Base-by-base conservation (phyloP, 1,284 basidiomycete species). In the Naganishia albida region DNA sequence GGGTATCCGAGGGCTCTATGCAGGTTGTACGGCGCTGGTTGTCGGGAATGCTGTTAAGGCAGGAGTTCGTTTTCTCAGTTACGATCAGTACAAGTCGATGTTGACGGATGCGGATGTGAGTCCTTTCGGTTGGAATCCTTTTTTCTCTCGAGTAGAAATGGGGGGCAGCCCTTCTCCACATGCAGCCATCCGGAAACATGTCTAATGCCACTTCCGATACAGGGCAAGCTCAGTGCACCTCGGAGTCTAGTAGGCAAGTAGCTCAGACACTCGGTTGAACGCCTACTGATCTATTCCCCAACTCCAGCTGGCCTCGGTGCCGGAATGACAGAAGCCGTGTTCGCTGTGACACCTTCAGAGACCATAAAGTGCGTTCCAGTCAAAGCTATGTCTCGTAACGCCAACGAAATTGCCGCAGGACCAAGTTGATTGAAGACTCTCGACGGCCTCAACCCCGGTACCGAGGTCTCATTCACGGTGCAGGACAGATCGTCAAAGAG, bases 401-500 rank as follows among this genome's bases (percentile, higher is more conserved):
- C 51, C 39, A 12, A 52, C 49, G 8, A 2, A 18, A 38, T 50
- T 39, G 66, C 8, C 30, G n/a, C 69, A 96, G 93, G 77, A 99
- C 95, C n/a, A 98, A 98, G 77, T 86, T 98, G 69, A 95, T 99
- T 69, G 93, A 95, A 75, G 95, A 98, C 72, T 87, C 91, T 4
- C 92, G 93, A 77, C 85, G 87, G 23, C 84, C 88, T 0, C 83
- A 86, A 68, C 94, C 94, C 2, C 86, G 88, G 72, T 98, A 91
- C 78, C 86, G 86, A 48, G 93, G 94, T n/a, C 82, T 97, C 30
- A 74, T 92, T 6, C 91, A 96, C 70, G 96, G 94, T 23, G 91
- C 93, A 0, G 76, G 81, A 13, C 83, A 85, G 20, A 98, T 98
- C 66, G 83, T 98, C 23, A 82, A 84, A 44, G 86, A 92, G 75